A percentile compares a stretch with the other conserved stretches of the same genome.
These are phyloP conservation scores for Serendipita sp. DNA, from an alignment of 768 basidiomycete genomes.

Conservation along the genomic window DNA sequence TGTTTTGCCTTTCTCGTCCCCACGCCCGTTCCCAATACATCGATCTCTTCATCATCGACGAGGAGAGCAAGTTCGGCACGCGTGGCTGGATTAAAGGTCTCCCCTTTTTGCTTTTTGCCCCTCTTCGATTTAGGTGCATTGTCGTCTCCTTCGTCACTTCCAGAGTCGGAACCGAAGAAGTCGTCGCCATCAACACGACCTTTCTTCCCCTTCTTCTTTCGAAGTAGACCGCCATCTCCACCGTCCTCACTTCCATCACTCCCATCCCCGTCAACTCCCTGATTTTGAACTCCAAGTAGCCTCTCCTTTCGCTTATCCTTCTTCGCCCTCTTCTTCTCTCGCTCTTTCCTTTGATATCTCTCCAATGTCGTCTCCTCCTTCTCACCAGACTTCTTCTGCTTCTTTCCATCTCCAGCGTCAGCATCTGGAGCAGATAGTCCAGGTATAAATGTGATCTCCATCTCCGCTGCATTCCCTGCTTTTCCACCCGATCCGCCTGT, in stretches of 20 bases:
- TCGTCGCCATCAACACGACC: conserved; percentile 35
- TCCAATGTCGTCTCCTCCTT: conserved; percentile 80
- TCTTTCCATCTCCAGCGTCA: conserved; percentile 11
- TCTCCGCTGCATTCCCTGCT: conserved; percentile 46
- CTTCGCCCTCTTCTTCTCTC: conserved; percentile 70
- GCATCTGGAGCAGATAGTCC: conserved; percentile 41
- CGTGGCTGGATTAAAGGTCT: conserved; percentile 23
- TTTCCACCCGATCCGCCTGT: conserved; percentile 26
- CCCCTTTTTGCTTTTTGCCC: conserved; percentile 14
- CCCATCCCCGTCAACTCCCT: no score
- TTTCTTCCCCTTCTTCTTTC: conserved; percentile 15
- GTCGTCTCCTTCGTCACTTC: conserved; percentile 24
- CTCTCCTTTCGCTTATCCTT: conserved; percentile 47
- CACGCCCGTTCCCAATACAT: background rate
- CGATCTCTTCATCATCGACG: conserved; percentile 36
- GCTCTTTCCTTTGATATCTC: conserved; percentile 76
- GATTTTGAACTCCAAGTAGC: background rate
- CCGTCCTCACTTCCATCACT: conserved; percentile 1
- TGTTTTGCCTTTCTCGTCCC: conserved; percentile 32
- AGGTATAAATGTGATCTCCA: conserved; percentile 93
- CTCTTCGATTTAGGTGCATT: conserved; percentile 15
- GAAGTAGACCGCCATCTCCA: conserved; percentile 13
- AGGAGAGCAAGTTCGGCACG: conserved; percentile 52
- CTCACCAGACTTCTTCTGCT: conserved; percentile 20
- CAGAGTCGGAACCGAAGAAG: conserved; percentile 50